phyloP scores from a whole-genome alignment of 768 basidiomycete genomes.

The Macrolepiota fuliginosa region DNA sequence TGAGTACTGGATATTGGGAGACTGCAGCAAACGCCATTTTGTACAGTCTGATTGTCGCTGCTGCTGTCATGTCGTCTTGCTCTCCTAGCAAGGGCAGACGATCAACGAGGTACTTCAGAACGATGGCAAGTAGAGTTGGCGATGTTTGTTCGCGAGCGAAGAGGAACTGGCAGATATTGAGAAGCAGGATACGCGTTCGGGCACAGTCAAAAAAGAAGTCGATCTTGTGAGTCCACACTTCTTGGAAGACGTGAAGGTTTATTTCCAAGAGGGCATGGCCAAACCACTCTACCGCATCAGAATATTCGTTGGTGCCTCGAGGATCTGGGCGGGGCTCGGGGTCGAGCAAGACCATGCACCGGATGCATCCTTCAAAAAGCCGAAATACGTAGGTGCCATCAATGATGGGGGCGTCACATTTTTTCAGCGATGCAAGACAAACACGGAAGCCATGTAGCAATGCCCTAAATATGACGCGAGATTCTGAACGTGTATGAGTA shows the following conservation, averaged over 20 bases:
- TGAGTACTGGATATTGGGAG: slow-evolving; percentile 62
- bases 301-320: slow-evolving; percentile 42
- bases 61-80: slow-evolving; percentile 76
- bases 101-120: slow-evolving; percentile 83
- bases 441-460: slow-evolving; percentile 87
- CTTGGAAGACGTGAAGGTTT: slow-evolving; percentile 90
- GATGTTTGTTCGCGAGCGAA: slow-evolving; percentile 77
- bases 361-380: slow-evolving; percentile 82
- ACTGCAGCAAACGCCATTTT: slow-evolving; percentile 95
- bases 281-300: slow-evolving; percentile 86
- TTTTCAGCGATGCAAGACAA: slow-evolving; percentile 72
- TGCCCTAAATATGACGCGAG: slow-evolving; percentile 81
- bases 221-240: slow-evolving; percentile 94
- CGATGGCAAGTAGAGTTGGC: slow-evolving; percentile 81
- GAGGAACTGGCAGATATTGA: slow-evolving; percentile 82
- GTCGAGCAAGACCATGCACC: slow-evolving; percentile 83
- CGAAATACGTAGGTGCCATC: slow-evolving; percentile 87
- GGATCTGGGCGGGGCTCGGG: slow-evolving; percentile 46
- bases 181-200: slow-evolving; percentile 71
- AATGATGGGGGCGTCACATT: slow-evolving; percentile 72
- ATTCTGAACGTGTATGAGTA: slow-evolving; percentile 51
- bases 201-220: slow-evolving; percentile 85
- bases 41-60: slow-evolving; percentile 86
- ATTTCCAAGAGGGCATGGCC: slow-evolving; percentile 75
- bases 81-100: slow-evolving; percentile 83